Base-by-base conservation (phyloP, 2,329 filamentous ascomycete species). In the Lomentospora prolificans region DNA sequence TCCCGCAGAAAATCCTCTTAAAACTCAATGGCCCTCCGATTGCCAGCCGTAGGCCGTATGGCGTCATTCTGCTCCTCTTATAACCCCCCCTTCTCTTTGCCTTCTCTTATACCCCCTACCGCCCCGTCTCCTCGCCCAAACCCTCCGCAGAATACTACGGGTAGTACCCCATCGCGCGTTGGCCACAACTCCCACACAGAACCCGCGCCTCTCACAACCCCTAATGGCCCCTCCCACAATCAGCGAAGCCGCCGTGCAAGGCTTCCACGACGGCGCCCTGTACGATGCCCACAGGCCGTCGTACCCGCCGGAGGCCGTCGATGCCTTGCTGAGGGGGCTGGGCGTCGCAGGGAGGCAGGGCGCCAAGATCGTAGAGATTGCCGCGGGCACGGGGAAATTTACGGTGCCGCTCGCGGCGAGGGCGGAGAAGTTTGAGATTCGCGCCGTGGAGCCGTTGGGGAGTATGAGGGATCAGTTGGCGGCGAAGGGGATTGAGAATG, bases 231-330 rank as follows among this genome's bases (percentile, higher is more conserved):
- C 48, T 14, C 54, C 69, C 67, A 55, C 69, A 66, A 60, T 89
- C 78, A 66, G 87, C 78, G 71, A 65, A 28, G 62, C 63, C 53
- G 74, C 74, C 50, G 63, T 66, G 4, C 75, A 85, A 53, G 85
- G 85, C 56, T 90, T 89, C 67, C 71, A 78, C 59, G 75, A 87
- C 60, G 85, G 84, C 17, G 65, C 74, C 2, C 72, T 75, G 22
- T 90, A 90, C 67, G 85, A 90, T 64, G 67, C 76, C 39, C 74
- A 89, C 65, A 79, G 87, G 12, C 87, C 87, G 1, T 80, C 81
- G 0, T 90, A 89, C 66, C 77, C 81, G 1, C 61, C 73, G 1
- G 74, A 76, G 56, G 80, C 81, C 3, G 78, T 87, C 12, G 70
- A 79, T 19, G 67, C 70, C 33, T 77, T 90, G 17, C 75, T 90